These are phyloP conservation scores for Xylona heveae DNA, from an alignment of 495 filamentous ascomycete species.

Conservation along the genomic window DNA sequence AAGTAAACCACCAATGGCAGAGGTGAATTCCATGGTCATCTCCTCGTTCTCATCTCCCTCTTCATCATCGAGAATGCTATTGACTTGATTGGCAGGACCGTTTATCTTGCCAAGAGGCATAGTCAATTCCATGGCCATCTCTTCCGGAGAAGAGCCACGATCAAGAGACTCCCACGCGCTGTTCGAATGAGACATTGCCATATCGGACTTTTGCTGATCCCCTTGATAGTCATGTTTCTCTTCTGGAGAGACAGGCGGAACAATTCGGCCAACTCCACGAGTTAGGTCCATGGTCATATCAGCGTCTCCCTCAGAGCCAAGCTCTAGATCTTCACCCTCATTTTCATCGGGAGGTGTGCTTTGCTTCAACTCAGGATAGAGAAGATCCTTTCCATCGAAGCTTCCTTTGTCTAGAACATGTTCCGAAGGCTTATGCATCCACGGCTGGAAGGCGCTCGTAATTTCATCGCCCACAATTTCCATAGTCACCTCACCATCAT, in stretches of 20 bases:
- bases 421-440: slow-evolving; percentile 39
- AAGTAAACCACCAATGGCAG: slow-evolving; percentile 24
- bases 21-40: slow-evolving; percentile 29
- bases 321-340: neutral
- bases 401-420: too few species aligned
- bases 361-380: slow-evolving; percentile 25
- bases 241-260: slow-evolving; percentile 6
- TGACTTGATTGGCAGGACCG: too few species aligned
- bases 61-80: neutral
- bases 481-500: slow-evolving; percentile 38
- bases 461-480: slow-evolving; percentile 68
- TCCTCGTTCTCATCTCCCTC: slow-evolving; percentile 15
- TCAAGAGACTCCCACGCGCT: too few species aligned
- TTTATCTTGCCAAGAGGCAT: too few species aligned
- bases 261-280: slow-evolving; percentile 39
- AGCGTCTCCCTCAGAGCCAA: slow-evolving; percentile 28
- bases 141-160: too few species aligned
- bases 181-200: too few species aligned
- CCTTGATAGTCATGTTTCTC: slow-evolving; percentile 23
- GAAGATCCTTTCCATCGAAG: slow-evolving; percentile 21
- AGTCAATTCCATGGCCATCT: too few species aligned
- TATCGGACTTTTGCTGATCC: slow-evolving; percentile 22
- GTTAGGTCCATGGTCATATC: slow-evolving; percentile 44
- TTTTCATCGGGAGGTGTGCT: slow-evolving; percentile 16
- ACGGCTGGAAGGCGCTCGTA: slow-evolving; percentile 50